Base-by-base conservation (phyloP, 1,284 basidiomycete genomes). In the Agroathelia rolfsii region DNA sequence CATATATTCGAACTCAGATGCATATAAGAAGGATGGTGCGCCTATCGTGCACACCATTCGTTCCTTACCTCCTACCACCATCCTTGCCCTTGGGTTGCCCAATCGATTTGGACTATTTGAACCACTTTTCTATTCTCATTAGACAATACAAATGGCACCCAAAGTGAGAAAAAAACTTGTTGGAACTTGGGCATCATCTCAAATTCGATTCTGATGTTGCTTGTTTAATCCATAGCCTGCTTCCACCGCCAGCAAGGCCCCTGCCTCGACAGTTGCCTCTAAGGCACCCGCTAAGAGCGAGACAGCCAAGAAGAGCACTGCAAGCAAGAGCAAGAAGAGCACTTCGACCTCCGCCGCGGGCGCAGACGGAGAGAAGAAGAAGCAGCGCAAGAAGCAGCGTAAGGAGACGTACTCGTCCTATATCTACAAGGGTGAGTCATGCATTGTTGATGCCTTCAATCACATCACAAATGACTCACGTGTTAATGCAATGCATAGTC, bases 391-490 rank as follows among this genome's bases (percentile, higher is more conserved):
- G 68, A 92, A 89, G 69, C 59, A 77, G 41, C 69, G 83, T 58
- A 87, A 84, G 74, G 87, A 92, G 66, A 89, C 87, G 11, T 92
- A 90, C 69, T 84, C 83, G 34, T 89, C 88, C 4, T 93, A 93
- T 68, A 90, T 93, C 59, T 92, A 92, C 75, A 92, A 90, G 60
- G 82, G 83, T 82, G 40, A 38, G 70, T 56, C 28, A 12, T 25
- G 27, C n/a, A 13, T 36, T 19, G 17, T 29, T 20, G 7, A 6
- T 11, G 32, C 24, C 28, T 17, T 39, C n/a, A n/a, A 35, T 42
- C 25, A 41, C 25, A 36, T 36, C 35, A 15, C 35, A n/a, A n/a
- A 37, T 24, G 28, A 35, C 26, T 33, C 35, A 33, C 36, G 22
- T 20, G 12, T 9, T 20, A 28, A 28, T 13, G 33, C 26, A 19